Evolutionary conservation across 345 rosid genomes (phyloP).

Genomic region (Eucalyptus camaldulensis): DNA sequence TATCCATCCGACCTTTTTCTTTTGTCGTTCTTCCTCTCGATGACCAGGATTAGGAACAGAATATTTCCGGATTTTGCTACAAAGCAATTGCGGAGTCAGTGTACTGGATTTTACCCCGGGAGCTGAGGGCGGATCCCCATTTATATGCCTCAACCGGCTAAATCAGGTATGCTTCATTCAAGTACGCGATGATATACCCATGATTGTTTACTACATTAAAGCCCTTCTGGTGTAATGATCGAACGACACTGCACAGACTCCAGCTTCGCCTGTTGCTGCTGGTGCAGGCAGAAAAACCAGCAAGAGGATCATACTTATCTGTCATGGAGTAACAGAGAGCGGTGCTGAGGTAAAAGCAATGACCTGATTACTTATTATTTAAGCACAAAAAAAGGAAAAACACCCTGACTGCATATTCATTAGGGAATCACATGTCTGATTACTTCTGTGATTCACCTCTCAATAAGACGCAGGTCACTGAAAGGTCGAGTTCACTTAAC

Average conservation of each 20-base stretch:
- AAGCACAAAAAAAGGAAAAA: not conserved
- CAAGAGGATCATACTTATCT: slow-evolving; percentile 70
- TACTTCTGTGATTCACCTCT: not conserved
- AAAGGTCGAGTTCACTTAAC: not conserved
- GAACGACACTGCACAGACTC: slow-evolving; percentile 34
- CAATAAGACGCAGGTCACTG: not conserved
- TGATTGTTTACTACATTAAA: not conserved
- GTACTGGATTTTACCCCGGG: slow-evolving; percentile 71
- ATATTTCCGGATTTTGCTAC: slow-evolving; percentile 78
- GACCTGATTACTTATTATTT: not conserved
- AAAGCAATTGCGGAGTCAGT: slow-evolving; percentile 93
- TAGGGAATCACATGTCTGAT: not conserved
- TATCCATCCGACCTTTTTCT: not conserved
- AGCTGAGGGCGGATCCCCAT: slow-evolving; percentile 59
- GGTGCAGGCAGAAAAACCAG: slow-evolving; percentile 68
- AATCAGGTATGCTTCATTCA: slow-evolving; percentile 47
- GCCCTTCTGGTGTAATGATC: not conserved
- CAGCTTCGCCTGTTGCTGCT: slow-evolving; percentile 63
- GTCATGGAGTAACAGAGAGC: slow-evolving; percentile 49
- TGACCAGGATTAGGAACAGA: slow-evolving; percentile 62
- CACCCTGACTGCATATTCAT: not conserved
- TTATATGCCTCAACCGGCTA: slow-evolving; percentile 72
- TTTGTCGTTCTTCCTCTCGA: not conserved
- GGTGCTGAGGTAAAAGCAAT: slow-evolving; percentile 30
- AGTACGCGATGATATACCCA: not conserved